A percentile compares a stretch with the other conserved stretches of the same genome.
Conservation (phyloP, 345 rosid genomes). For the Lagerstroemia speciosa region DNA sequence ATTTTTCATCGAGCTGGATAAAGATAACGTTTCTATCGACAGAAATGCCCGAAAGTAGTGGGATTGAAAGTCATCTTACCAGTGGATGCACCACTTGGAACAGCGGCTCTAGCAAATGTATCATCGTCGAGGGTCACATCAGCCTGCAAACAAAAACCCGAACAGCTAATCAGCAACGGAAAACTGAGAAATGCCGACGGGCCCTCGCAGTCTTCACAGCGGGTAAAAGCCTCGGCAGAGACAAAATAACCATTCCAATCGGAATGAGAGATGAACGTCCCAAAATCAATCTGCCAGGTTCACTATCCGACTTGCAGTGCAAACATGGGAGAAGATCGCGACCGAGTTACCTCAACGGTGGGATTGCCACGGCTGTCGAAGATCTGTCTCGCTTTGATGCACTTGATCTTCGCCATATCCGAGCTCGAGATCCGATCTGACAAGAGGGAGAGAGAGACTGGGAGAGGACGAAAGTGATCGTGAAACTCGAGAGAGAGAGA, state of each 20-base stretch:
- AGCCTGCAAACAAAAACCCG: constrained; percentile 28
- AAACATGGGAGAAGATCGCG: not conserved
- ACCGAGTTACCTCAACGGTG: constrained; percentile 68
- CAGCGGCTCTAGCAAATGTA: constrained; percentile 63
- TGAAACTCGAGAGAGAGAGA: not conserved
- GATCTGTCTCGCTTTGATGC: constrained; percentile 81
- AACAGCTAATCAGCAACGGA: not conserved
- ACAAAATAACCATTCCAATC: not conserved
- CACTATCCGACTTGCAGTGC: not conserved
- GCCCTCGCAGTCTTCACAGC: no score
- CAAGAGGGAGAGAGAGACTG: not conserved
- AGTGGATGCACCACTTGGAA: constrained; percentile 97
- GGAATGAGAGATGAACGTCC: not conserved
- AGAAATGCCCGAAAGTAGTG: not conserved
- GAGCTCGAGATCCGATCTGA: constrained; percentile 9
- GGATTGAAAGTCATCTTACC: constrained; percentile 30
- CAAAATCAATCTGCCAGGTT: not conserved
- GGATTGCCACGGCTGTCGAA: constrained; percentile 99
- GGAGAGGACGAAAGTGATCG: not conserved
- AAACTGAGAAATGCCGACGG: not conserved
- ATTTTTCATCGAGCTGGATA: not conserved
- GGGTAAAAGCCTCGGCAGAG: no score
- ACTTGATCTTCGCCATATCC: constrained; percentile 51
- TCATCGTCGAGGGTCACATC: constrained; percentile 55
- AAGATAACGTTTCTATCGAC: not conserved